phyloP scores from a whole-genome alignment of 805 yeast species.

The Lachancea thermotolerans region DNA sequence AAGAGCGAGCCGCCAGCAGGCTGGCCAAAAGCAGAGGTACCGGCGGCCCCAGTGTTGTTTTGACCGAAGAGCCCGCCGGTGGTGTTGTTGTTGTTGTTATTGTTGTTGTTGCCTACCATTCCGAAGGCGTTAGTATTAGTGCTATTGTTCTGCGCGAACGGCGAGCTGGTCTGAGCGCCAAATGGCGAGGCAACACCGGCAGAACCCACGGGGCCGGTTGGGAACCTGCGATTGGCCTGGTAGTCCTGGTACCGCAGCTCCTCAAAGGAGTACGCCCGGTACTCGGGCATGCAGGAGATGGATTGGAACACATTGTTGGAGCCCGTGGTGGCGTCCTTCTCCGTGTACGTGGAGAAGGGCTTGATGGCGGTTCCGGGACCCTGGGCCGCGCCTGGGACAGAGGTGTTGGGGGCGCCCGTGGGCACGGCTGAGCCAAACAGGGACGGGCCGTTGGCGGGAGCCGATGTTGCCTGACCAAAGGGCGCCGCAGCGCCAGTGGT shows the following conservation, averaged over 20 bases:
- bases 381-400: conserved; percentile 12
- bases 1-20: conserved; percentile 1
- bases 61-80: conserved; percentile 31
- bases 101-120: neutral
- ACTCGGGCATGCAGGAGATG: conserved; percentile 87
- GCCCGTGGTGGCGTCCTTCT: conserved; percentile 59
- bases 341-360: conserved; percentile 64
- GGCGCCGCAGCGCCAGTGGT: conserved; percentile 12
- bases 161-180: conserved; percentile 24
- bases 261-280: conserved; percentile 71
- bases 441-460: conserved; percentile 12
- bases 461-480: conserved; percentile 23
- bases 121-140: conserved; percentile 13
- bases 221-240: conserved; percentile 44
- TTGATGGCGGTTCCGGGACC: conserved; percentile 64
- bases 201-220: conserved; percentile 17
- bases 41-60: conserved; percentile 17
- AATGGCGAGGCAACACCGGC: conserved; percentile 31
- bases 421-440: conserved; percentile 21
- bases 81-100: conserved; percentile 3
- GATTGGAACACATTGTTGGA: conserved; percentile 59
- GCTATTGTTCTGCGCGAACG: conserved; percentile 26
- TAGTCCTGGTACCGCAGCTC: conserved; percentile 89
- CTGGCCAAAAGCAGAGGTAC: conserved; percentile 27
- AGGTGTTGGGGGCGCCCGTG: conserved; percentile 5